phyloP scores from a whole-genome alignment of 495 filamentous ascomycete genomes.

The Xylaria sp. region DNA sequence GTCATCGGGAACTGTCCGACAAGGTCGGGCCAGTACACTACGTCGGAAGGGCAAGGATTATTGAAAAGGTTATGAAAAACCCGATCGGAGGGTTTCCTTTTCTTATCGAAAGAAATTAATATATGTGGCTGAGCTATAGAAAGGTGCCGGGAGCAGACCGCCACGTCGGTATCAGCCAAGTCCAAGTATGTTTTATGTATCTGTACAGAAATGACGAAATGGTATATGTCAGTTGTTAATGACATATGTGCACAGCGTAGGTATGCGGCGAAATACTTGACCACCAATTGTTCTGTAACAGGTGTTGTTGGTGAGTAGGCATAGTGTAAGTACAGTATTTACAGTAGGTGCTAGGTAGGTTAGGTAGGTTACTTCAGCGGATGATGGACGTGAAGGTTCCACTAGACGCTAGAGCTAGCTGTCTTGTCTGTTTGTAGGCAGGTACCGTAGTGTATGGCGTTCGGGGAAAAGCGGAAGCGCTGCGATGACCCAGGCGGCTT shows the following conservation, averaged over 20 bases:
- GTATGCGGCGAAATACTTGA: not conserved
- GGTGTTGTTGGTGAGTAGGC: not conserved
- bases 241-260: too few species aligned
- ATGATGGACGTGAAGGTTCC: not conserved
- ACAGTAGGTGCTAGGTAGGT: too few species aligned
- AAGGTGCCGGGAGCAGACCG: not conserved
- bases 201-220: not conserved
- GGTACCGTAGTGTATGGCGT: too few species aligned
- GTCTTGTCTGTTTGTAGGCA: too few species aligned
- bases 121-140: not conserved
- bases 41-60: not conserved
- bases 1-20: not conserved
- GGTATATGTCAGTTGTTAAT: not conserved
- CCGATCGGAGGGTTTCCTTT: not conserved
- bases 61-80: not conserved
- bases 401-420: not conserved
- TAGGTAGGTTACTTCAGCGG: not conserved
- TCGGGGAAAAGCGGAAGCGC: constrained; percentile 20
- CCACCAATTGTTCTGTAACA: not conserved
- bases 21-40: not conserved
- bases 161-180: not conserved
- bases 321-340: too few species aligned
- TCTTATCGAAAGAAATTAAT: not conserved
- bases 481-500: not conserved
- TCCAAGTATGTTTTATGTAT: too few species aligned